These are phyloP conservation scores for Chenopodium formosanum DNA, from an alignment of 148 eudicot genomes.

Conservation along the genomic window DNA sequence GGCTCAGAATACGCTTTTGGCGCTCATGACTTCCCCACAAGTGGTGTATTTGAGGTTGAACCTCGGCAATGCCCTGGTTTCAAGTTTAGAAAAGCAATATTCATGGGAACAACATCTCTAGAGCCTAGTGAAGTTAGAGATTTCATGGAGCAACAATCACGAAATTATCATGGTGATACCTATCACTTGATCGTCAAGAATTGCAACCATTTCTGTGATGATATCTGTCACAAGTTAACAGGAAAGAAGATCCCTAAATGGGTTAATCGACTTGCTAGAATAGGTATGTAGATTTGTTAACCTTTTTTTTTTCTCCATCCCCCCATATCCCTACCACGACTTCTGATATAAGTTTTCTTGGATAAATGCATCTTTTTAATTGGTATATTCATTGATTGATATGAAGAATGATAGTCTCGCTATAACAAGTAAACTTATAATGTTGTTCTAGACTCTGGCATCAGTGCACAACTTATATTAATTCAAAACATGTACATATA, in stretches of 20 bases:
- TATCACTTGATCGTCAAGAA: constrained; percentile 77
- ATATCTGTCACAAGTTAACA: constrained; percentile 65
- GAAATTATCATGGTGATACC: constrained; percentile 63
- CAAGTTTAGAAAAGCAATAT: constrained; percentile 78
- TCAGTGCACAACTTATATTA: neutral
- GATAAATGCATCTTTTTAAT: neutral
- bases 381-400: neutral
- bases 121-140: constrained; percentile 61
- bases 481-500: neutral
- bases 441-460: neutral
- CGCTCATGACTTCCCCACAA: constrained; percentile 79
- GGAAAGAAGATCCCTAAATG: constrained; percentile 81
- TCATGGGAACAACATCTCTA: constrained; percentile 65
- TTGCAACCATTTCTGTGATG: constrained; percentile 87
- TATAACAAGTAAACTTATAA: neutral
- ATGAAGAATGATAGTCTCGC: neutral
- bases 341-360: no score
- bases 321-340: no score
- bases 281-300: constrained; percentile 45
- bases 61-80: constrained; percentile 91
- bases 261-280: constrained; percentile 86
- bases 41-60: constrained; percentile 90
- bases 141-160: constrained; percentile 64
- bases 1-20: constrained; percentile 93
- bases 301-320: no score